Evolutionary conservation across 148 eudicot genomes (phyloP).

Genomic region (Rhododendron henanense): DNA sequence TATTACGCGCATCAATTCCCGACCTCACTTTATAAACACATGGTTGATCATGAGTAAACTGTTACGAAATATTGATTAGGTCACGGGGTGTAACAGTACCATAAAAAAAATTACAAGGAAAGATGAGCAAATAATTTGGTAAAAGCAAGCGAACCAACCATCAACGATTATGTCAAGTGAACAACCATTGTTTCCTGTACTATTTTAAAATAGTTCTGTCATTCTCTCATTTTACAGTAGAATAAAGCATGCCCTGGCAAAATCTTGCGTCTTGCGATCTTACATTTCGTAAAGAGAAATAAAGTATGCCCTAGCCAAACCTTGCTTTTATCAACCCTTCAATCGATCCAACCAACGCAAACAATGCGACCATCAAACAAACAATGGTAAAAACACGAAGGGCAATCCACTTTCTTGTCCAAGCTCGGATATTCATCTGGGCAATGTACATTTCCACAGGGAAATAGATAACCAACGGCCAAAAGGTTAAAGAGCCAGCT

Average conservation of each 20-base stretch:
- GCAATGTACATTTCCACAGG: conserved; percentile 51
- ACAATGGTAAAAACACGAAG: conserved; percentile 24
- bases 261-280: not conserved
- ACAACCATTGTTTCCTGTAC: not conserved
- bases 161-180: not conserved
- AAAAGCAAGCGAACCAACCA: not conserved
- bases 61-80: too few relatives aligned
- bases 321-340: conserved; percentile 41
- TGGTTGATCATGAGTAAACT: too few relatives aligned
- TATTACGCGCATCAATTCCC: too few relatives aligned
- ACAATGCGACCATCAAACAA: conserved; percentile 33
- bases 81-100: too few relatives aligned
- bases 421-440: conserved; percentile 34
- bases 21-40: too few relatives aligned
- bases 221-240: not conserved
- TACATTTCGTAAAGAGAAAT: not conserved
- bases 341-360: conserved; percentile 48
- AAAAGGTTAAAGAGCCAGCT: conserved; percentile 47
- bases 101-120: not conserved
- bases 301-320: conserved; percentile 19
- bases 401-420: conserved; percentile 39
- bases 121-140: not conserved
- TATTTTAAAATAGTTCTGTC: not conserved
- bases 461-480: conserved; percentile 60
- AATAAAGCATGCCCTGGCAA: not conserved